These are phyloP conservation scores for Fusarium robinianum DNA, from an alignment of 2,329 filamentous ascomycete species.

Conservation along the genomic window DNA sequence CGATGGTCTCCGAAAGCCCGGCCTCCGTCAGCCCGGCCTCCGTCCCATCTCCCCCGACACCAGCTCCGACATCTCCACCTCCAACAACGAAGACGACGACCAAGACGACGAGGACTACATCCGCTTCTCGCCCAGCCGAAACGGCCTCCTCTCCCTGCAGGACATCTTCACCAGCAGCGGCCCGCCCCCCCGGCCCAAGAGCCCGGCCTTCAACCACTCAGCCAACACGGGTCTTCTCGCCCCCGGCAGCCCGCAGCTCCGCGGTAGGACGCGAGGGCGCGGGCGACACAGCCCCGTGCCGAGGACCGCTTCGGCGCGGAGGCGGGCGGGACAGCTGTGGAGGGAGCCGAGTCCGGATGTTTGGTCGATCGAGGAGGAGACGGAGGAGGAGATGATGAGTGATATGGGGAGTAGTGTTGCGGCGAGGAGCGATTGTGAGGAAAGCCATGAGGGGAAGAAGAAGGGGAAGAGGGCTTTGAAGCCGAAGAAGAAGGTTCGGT, in stretches of 20 bases:
- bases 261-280: constrained; percentile 38
- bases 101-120: constrained; percentile 57
- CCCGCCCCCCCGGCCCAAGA: constrained; percentile 38
- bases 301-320: constrained; percentile 39
- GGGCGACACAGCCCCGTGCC: constrained; percentile 36
- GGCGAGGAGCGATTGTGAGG: constrained; percentile 39
- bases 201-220: constrained; percentile 40
- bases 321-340: constrained; percentile 53
- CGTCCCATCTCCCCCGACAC: constrained; percentile 35
- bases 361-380: constrained; percentile 64
- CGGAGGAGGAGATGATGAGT: constrained; percentile 56
- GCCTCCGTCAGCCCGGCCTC: constrained; percentile 42
- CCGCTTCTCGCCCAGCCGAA: constrained; percentile 49
- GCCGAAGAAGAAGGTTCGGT: constrained; percentile 61
- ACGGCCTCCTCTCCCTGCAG: constrained; percentile 49
- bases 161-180: constrained; percentile 48
- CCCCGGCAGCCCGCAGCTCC: constrained; percentile 34
- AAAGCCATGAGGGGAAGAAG: constrained; percentile 30
- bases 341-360: constrained; percentile 63
- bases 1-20: constrained; percentile 53
- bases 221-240: constrained; percentile 37
- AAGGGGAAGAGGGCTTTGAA: constrained; percentile 48
- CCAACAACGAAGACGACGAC: constrained; percentile 53
- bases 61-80: constrained; percentile 47
- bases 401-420: constrained; percentile 45